These are phyloP conservation scores for Fusarium continuum DNA, from an alignment of 2,329 filamentous ascomycete species.

Conservation along the genomic window DNA sequence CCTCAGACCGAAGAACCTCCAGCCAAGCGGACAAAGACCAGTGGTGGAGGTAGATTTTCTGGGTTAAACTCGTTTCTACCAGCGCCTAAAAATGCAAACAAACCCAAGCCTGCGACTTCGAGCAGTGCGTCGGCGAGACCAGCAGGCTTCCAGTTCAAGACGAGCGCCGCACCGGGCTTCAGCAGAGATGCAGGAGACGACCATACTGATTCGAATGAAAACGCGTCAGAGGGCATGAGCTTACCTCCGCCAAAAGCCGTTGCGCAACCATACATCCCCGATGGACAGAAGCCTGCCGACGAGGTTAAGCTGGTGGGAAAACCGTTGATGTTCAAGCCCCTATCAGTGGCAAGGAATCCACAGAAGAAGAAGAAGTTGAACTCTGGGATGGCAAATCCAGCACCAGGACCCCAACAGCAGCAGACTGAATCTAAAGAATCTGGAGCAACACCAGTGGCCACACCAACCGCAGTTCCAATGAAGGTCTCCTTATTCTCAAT, in stretches of 20 bases:
- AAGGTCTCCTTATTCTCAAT: conserved; percentile 77
- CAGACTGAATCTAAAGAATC: conserved; percentile 27
- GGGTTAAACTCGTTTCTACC: conserved; percentile 90
- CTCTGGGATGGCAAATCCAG: conserved; percentile 17
- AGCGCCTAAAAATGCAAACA: conserved; percentile 73
- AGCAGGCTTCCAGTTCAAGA: conserved; percentile 77
- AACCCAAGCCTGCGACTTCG: conserved; percentile 43
- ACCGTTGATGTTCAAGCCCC: conserved; percentile 85
- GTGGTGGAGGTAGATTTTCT: conserved; percentile 70
- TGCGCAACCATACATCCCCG: conserved; percentile 60
- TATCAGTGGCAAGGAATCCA: conserved; percentile 82
- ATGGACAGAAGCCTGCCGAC: conserved; percentile 66
- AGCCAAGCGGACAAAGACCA: conserved; percentile 73
- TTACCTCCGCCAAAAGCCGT: conserved; percentile 55
- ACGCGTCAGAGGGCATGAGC: conserved; percentile 39
- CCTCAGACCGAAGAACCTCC: conserved; percentile 57
- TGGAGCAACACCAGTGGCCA: conserved; percentile 18
- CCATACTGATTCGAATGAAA: conserved; percentile 29
- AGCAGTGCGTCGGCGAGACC: conserved; percentile 31
- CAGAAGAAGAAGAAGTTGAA: conserved; percentile 70
- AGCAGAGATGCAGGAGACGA: conserved; percentile 61
- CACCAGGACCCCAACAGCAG: conserved; percentile 13
- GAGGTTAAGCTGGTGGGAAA: conserved; percentile 78
- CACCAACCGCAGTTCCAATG: conserved; percentile 50
- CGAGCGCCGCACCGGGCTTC: conserved; percentile 84